phyloP scores from a whole-genome alignment of 352 stramenopile genomes.

The Peronospora belbahrii region DNA sequence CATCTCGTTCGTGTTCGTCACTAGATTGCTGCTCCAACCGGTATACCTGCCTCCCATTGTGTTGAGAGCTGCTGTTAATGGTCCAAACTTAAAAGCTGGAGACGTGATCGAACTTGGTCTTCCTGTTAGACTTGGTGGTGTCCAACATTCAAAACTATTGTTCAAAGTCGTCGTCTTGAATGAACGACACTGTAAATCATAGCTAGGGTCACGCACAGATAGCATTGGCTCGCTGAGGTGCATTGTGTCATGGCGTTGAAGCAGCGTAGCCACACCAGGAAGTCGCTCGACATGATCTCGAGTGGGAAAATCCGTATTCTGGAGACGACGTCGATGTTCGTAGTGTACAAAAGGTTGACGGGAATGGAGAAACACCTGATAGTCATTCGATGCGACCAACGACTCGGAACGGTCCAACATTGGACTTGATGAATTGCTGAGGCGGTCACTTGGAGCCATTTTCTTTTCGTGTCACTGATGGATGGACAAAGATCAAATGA shows the following conservation, averaged over 20 bases:
- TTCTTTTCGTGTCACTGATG: background rate
- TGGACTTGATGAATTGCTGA: background rate
- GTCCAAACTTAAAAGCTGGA: constrained; percentile 5
- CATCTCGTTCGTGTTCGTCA: constrained; percentile 1
- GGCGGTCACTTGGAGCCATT: constrained; percentile 17
- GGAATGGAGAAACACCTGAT: constrained; percentile 11
- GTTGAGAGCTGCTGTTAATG: constrained; percentile 2
- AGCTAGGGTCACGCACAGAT: background rate
- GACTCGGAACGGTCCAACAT: background rate
- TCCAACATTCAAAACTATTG: constrained; percentile 15
- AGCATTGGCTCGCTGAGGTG: constrained; percentile 1
- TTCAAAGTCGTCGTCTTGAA: constrained; percentile 3
- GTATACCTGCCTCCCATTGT: background rate
- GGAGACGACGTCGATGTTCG: constrained; percentile 2
- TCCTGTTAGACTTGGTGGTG: constrained; percentile 6
- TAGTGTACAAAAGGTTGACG: constrained; percentile 12
- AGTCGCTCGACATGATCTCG: constrained; percentile 14
- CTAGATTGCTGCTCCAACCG: constrained; percentile 1
- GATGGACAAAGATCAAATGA: constrained; percentile 21
- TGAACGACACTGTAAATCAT: background rate
- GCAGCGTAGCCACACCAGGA: constrained; percentile 19
- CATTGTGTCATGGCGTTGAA: constrained; percentile 13
- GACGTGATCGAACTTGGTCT: background rate
- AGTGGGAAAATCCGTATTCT: constrained; percentile 4
- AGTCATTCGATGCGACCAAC: constrained; percentile 1